Evolutionary conservation across 768 basidiomycete species (phyloP).

Genomic region (Coprinopsis strossmayeri): DNA sequence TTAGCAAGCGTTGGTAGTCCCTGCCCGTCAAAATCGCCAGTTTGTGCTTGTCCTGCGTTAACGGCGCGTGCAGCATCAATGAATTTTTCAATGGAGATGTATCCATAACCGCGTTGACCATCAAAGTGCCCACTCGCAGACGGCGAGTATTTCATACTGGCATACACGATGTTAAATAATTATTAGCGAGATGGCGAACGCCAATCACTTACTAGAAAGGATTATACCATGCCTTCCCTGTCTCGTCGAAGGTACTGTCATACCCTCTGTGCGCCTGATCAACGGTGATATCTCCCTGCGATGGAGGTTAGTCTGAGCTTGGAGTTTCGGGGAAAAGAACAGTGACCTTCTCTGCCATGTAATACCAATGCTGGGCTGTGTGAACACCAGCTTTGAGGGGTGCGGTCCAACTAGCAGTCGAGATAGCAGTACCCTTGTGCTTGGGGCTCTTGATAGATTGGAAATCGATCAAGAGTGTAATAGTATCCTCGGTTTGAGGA

Average conservation of each 20-base stretch:
- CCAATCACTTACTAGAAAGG: conserved; percentile 81
- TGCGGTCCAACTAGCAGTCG: conserved; percentile 93
- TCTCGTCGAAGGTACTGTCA: conserved; percentile 80
- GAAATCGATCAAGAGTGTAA: conserved; percentile 94
- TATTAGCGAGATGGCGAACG: too few relatives aligned
- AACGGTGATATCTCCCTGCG: conserved; percentile 82
- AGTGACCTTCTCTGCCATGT: conserved; percentile 88
- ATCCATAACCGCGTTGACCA: conserved; percentile 89
- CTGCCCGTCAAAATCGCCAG: conserved; percentile 69
- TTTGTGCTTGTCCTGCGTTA: conserved; percentile 60
- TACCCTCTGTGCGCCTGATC: conserved; percentile 95
- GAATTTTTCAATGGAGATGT: conserved; percentile 90
- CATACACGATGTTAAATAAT: too few relatives aligned
- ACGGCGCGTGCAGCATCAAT: conserved; percentile 77
- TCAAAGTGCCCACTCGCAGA: conserved; percentile 91
- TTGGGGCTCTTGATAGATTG: conserved; percentile 67
- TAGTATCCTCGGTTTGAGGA: conserved; percentile 86
- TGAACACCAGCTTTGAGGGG: conserved; percentile 87
- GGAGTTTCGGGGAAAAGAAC: not conserved
- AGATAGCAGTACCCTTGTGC: conserved; percentile 83
- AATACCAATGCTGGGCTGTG: conserved; percentile 90
- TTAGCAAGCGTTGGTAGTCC: conserved; percentile 86
- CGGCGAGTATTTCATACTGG: conserved; percentile 90
- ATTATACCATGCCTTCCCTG: conserved; percentile 81
- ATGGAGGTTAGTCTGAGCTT: not conserved